Evolutionary conservation across 352 stramenopile species (phyloP).

Genomic region (Pseudoperonospora humuli): DNA sequence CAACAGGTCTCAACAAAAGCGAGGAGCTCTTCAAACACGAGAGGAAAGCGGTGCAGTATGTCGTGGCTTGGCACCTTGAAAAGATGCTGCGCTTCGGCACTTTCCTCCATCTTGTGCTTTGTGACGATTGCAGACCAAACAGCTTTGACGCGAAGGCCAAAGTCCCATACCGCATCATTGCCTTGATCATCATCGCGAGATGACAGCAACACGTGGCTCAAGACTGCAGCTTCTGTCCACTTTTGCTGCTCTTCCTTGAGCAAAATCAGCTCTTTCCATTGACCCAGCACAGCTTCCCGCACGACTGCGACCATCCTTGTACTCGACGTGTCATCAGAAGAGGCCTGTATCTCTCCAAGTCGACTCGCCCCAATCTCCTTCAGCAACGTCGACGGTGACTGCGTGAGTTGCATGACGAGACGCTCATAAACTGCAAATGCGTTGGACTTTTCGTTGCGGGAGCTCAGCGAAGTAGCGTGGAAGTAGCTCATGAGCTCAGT

Average conservation of each 20-base stretch:
- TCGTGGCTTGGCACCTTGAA: constrained; percentile 20
- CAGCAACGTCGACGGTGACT: constrained; percentile 29
- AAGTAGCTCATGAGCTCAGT: constrained; percentile 13
- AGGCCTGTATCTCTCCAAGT: constrained; percentile 12
- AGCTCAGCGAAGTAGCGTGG: neutral
- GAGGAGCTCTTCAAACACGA: constrained; percentile 30
- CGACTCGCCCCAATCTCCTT: constrained; percentile 23
- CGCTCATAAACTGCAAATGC: constrained; percentile 11
- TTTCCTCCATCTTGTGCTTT: constrained; percentile 8
- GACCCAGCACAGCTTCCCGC: constrained; percentile 16
- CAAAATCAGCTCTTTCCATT: constrained; percentile 20
- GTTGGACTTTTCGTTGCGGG: neutral
- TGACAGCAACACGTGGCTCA: constrained; percentile 30
- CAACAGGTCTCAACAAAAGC: constrained; percentile 17
- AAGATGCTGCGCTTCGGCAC: constrained; percentile 7
- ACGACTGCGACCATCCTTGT: neutral
- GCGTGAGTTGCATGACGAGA: constrained; percentile 19
- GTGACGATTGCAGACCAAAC: constrained; percentile 26
- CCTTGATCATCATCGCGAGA: neutral
- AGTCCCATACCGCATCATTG: constrained; percentile 15
- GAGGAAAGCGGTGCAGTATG: constrained; percentile 24
- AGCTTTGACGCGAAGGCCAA: constrained; percentile 52
- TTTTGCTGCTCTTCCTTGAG: constrained; percentile 20
- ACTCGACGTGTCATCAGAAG: constrained; percentile 1
- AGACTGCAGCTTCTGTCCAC: constrained; percentile 36